Percentiles rank a stretch among this genome's conserved stretches.
Conservation (phyloP, 441 rosid genomes). For the Brassica hybrid region DNA sequence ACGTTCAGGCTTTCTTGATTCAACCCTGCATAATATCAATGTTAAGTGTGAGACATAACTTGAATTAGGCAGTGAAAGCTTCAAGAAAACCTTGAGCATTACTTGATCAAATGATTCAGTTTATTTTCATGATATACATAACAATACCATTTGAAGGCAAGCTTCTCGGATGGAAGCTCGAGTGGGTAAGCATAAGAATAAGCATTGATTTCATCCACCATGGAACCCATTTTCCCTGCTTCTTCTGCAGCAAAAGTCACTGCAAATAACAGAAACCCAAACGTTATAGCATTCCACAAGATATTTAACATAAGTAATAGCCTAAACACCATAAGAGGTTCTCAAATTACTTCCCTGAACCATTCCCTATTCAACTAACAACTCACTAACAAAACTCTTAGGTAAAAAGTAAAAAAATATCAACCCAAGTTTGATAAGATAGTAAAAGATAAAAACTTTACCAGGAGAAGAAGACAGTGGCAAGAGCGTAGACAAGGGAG, state of each 20-base stretch:
- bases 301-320: not conserved
- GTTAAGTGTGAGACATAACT: slow-evolving; percentile 1
- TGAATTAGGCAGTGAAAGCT: too few species aligned
- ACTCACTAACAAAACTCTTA: too few species aligned
- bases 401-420: not conserved
- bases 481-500: slow-evolving; percentile 54
- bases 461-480: slow-evolving; percentile 58
- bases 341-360: too few species aligned
- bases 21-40: slow-evolving; percentile 63
- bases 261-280: slow-evolving; percentile 41
- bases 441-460: too few species aligned
- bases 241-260: slow-evolving; percentile 61
- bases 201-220: slow-evolving; percentile 82
- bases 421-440: too few species aligned
- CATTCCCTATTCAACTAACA: too few species aligned
- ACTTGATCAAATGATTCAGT: not conserved
- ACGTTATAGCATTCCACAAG: slow-evolving; percentile 1
- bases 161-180: slow-evolving; percentile 65
- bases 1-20: slow-evolving; percentile 96
- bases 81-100: too few species aligned
- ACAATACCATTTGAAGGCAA: slow-evolving; percentile 73
- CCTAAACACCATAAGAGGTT: too few species aligned
- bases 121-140: slow-evolving; percentile 18
- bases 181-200: slow-evolving; percentile 75
- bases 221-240: slow-evolving; percentile 49